Evolutionary conservation across 108 stramenopile species (phyloP), one percentile per base, ranked within the genome.

Genomic region (Aureococcus anophagefferens): DNA sequence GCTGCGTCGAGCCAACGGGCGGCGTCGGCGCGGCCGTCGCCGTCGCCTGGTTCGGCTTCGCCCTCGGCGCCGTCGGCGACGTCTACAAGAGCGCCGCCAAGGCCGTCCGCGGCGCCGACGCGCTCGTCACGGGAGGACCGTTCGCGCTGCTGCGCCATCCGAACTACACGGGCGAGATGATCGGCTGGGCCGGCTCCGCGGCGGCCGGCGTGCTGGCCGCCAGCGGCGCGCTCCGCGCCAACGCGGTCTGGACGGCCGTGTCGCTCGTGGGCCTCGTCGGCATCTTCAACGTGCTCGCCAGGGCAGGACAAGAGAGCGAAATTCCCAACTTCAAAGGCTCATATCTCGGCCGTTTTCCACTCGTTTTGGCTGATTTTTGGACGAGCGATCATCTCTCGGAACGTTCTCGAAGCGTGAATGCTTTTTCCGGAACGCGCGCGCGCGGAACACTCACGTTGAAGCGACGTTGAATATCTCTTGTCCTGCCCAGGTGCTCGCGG

Each of bases 41-140:
- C 21, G 64, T 69, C 36, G 71, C 86, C 64, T 76, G 86, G 67
- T 72, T 78, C 32, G 87, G 88, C 25, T 90, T 86, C 77, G 30
- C 79, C 9, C 63, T 90, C 25, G 89, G 80, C n/a, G 89, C 89
- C 5, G 15, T 90, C 35, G 89, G 85, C n/a, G 89, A 90, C 68
- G 67, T 79, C 25, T 84, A 78, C 45, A 90, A 90, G 70, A 76
- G 78, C 32, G 62, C 72, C 37, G 78, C 85, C 63, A 90, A 87
- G 75, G 44, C 72, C 40, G 66, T 76, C n/a, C 72, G 85, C 62
- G 84, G 84, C 44, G 82, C 82, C 67, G 80, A 86, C 40, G 70
- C 65, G 37, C 78, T 90, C 28, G 83, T 90, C 45, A 89, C 88
- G n/a, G 81, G 85, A 28, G 89, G 89, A 33, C 77, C 88, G 25